These are phyloP conservation scores for Penicillium sp. DNA, from an alignment of 2,329 filamentous ascomycete genomes.

Conservation along the genomic window DNA sequence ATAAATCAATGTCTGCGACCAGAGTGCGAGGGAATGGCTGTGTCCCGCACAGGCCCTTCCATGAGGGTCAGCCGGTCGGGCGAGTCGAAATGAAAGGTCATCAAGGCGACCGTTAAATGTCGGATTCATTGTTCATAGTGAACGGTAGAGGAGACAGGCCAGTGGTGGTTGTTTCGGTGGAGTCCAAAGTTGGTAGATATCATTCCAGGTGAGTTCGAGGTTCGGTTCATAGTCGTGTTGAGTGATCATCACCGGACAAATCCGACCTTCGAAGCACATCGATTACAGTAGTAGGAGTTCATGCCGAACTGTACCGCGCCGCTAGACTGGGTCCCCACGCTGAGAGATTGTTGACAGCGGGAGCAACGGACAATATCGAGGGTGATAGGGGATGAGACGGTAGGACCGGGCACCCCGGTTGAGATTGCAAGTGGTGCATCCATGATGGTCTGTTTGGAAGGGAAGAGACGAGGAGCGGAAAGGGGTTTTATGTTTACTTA, in stretches of 20 bases:
- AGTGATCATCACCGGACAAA: slow-evolving; percentile 37
- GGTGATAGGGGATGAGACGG: slow-evolving; percentile 24
- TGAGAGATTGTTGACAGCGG: slow-evolving; percentile 49
- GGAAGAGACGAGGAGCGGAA: neutral
- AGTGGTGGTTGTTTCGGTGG: neutral
- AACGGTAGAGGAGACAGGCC: neutral
- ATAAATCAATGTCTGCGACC: neutral
- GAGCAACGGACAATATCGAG: slow-evolving; percentile 50
- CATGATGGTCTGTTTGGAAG: slow-evolving; percentile 25
- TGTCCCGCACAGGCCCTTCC: neutral
- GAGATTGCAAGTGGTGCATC: slow-evolving; percentile 38
- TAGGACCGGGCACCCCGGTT: slow-evolving; percentile 22
- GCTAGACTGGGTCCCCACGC: slow-evolving; percentile 38
- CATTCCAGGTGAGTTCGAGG: neutral
- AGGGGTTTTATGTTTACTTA: neutral
- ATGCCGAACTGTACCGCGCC: slow-evolving; percentile 48
- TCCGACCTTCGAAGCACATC: slow-evolving; percentile 47
- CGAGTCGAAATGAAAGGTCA: neutral
- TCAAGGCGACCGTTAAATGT: neutral
- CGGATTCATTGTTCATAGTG: neutral
- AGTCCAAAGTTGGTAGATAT: neutral
- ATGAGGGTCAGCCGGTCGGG: neutral
- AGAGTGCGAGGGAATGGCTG: neutral
- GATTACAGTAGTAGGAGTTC: slow-evolving; percentile 52
- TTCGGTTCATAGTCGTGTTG: too few relatives aligned